Evolutionary conservation across 192 early-diverging fungal species (phyloP).

Genomic region (Helicostylum pulchrum): DNA sequence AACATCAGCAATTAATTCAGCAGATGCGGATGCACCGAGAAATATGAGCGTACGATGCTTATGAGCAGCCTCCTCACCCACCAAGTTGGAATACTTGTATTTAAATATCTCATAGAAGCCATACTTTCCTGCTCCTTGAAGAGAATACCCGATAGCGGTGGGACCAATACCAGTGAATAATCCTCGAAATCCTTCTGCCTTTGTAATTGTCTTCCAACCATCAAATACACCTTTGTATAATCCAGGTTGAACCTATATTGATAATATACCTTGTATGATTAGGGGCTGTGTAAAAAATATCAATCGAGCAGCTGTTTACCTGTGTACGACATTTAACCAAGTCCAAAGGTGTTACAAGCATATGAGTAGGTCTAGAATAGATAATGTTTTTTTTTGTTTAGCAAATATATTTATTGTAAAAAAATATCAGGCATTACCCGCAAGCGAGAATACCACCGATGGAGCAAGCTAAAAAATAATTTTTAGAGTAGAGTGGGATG

Average conservation of each 20-base stretch:
- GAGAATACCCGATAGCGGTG: slow-evolving; percentile 80
- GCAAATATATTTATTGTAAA: too few relatives aligned
- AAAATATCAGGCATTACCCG: slow-evolving; percentile 12
- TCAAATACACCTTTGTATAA: slow-evolving; percentile 38
- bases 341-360: slow-evolving; percentile 42
- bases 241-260: slow-evolving; percentile 7
- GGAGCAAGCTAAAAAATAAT: slow-evolving; percentile 39
- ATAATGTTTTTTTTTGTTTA: too few relatives aligned
- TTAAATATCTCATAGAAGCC: slow-evolving; percentile 92
- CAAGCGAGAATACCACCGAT: slow-evolving; percentile 42
- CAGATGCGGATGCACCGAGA: slow-evolving; percentile 70
- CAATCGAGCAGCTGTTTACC: neutral
- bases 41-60: slow-evolving; percentile 75
- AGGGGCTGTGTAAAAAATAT: neutral
- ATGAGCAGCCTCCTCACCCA: slow-evolving; percentile 65
- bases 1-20: slow-evolving; percentile 81
- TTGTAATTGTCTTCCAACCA: slow-evolving; percentile 38
- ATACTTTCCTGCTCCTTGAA: slow-evolving; percentile 86
- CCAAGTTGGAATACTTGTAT: slow-evolving; percentile 59
- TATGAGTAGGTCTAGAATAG: slow-evolving; percentile 30
- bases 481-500: slow-evolving; percentile 30
- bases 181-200: slow-evolving; percentile 62
- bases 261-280: neutral
- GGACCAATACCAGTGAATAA: slow-evolving; percentile 76
- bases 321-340: slow-evolving; percentile 44